Evolutionary conservation across 352 stramenopile species (phyloP), one percentile per base, ranked within the genome.

Genomic region (Pythium oligandrum): DNA sequence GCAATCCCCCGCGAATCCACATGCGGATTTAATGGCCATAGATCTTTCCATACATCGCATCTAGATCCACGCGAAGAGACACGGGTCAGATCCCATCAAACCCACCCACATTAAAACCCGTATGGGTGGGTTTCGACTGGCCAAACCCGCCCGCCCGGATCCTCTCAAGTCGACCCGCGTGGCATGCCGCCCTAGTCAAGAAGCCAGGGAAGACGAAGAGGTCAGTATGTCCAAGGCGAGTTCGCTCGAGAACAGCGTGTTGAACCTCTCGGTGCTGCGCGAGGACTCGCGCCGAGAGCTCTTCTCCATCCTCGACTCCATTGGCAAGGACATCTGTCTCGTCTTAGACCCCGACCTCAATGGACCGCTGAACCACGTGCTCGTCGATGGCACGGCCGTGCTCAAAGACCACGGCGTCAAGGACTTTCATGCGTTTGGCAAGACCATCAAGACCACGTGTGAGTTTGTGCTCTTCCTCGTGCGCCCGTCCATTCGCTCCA

Each of bases 381-480:
- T 96, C 4, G 79, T 92, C 47, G 88, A 95, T 55, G 86, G 88
- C 61, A 91, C 80, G 11, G 75, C 75, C 17, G 74, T 93, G 49
- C 72, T 94, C 40, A 93, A 93, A 51, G 79, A 93, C 60, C 78
- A 94, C 59, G 83, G 81, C 55, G 84, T 96, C 46, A 83, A 83
- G 52, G 80, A 92, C 57, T 91, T 94, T 53, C 78, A 86, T 51
- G 79, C 83, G 35, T 91, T 96, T 46, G 70, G 84, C 55, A 83
- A 86, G 61, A 78, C 68, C 17, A 69, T 91, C 66, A 87, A 89
- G 63, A 90, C 81, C 0, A 83, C 37, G 49, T 94, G 81, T 49
- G 90, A 97, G 63, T 86, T 82, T 45, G 81, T 97, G 37, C 59
- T 97, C 30, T 97, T 96, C 57, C 78, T 97, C 35, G 78, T 96